phyloP scores from a whole-genome alignment of 2,329 filamentous ascomycete species.

The Aspergillus sp. region DNA sequence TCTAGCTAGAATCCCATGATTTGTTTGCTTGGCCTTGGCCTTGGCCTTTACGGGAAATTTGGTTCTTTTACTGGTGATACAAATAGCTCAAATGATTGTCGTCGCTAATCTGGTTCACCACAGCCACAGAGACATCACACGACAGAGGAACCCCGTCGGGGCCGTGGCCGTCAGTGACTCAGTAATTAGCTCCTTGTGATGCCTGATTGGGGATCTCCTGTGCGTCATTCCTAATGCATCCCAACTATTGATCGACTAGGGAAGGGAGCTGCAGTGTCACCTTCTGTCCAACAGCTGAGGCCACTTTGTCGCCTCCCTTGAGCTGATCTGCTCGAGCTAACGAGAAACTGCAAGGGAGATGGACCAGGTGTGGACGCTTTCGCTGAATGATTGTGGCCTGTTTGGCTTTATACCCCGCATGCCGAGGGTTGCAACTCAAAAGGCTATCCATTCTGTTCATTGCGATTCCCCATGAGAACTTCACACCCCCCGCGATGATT shows the following conservation, averaged over 20 bases:
- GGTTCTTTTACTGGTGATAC: conserved; percentile 7
- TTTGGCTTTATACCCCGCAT: conserved; percentile 12
- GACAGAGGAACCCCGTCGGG: neutral
- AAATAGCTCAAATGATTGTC: conserved; percentile 5
- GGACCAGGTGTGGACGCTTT: neutral
- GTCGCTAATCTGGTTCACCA: neutral
- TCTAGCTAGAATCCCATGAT: neutral
- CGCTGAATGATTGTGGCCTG: neutral
- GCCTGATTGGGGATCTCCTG: conserved; percentile 8
- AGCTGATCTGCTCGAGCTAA: neutral
- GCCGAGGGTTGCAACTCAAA: conserved; percentile 4
- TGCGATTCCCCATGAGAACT: neutral
- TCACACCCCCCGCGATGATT: conserved; percentile 3
- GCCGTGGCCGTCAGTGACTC: neutral
- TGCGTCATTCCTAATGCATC: conserved; percentile 13
- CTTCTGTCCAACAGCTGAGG: conserved; percentile 2
- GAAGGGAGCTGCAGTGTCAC: conserved; percentile 11
- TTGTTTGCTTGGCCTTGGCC: neutral
- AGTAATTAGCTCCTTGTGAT: neutral
- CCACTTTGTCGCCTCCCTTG: conserved; percentile 1
- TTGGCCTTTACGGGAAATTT: neutral
- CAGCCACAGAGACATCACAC: conserved; percentile 10
- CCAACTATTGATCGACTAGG: conserved; percentile 12
- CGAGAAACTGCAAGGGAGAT: conserved; percentile 11
- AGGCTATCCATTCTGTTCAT: conserved; percentile 2